Conservation (phyloP, 495 filamentous ascomycete species). For the Haplographium delicatum region DNA sequence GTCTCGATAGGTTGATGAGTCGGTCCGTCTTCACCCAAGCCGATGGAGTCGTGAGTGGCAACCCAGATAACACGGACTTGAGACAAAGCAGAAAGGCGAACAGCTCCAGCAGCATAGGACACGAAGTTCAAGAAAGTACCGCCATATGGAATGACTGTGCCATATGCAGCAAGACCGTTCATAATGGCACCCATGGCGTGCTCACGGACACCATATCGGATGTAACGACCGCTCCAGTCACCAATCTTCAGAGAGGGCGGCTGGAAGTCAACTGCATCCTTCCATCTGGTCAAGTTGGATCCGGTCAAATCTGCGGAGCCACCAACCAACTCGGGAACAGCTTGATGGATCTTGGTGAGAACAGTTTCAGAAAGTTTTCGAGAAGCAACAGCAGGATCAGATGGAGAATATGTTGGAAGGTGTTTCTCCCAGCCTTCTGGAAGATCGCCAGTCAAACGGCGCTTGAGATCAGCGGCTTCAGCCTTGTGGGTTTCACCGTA, state of each 20-base stretch:
- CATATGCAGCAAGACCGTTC: constrained; percentile 96
- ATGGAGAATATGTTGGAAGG: constrained; percentile 86
- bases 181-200: constrained; percentile 97
- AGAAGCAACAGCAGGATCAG: constrained; percentile 79
- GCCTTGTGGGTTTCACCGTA: constrained; percentile 72
- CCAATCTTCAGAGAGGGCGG: constrained; percentile 79
- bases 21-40: constrained; percentile 97
- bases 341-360: constrained; percentile 78
- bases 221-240: constrained; percentile 84
- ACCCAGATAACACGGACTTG: constrained; percentile 92
- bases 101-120: constrained; percentile 92
- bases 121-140: constrained; percentile 99
- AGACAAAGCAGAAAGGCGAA: constrained; percentile 88
- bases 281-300: constrained; percentile 98
- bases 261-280: constrained; percentile 96
- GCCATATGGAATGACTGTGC: constrained; percentile 85
- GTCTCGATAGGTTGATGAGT: constrained; percentile 99
- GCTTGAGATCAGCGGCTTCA: constrained; percentile 72
- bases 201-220: constrained; percentile 96
- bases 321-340: constrained; percentile 85
- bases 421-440: constrained; percentile 96
- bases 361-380: constrained; percentile 94
- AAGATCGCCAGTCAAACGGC: constrained; percentile 77
- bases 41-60: constrained; percentile 98
- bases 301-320: constrained; percentile 97